phyloP scores from a whole-genome alignment of 371 early-diverging fungal genomes.

The Caulochytrium protostelioides region DNA sequence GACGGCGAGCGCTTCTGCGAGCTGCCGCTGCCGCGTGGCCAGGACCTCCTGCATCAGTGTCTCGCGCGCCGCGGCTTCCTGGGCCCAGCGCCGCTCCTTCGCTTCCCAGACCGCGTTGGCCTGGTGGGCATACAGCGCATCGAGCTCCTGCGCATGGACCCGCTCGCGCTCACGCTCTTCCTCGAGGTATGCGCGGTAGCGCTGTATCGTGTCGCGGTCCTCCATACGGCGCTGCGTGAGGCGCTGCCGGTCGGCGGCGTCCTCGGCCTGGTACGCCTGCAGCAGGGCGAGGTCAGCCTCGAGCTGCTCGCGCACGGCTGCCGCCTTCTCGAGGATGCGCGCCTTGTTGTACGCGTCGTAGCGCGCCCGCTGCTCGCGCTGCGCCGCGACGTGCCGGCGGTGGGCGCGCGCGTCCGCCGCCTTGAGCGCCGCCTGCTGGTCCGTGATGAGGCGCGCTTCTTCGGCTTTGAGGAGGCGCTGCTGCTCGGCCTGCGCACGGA shows the following conservation, averaged over 20 bases:
- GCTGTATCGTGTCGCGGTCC: slow-evolving; percentile 16
- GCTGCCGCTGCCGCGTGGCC: slow-evolving; percentile 16
- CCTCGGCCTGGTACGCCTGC: no score
- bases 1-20: no score
- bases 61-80: slow-evolving; percentile 21
- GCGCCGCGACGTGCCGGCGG: no score
- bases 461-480: slow-evolving; percentile 19
- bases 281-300: background rate
- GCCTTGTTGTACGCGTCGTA: slow-evolving; percentile 13
- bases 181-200: slow-evolving; percentile 18
- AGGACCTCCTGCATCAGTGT: slow-evolving; percentile 24
- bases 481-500: slow-evolving; percentile 11
- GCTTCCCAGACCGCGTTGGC: slow-evolving; percentile 4
- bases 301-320: background rate
- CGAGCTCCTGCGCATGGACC: slow-evolving; percentile 18
- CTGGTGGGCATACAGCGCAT: slow-evolving; percentile 15
- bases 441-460: slow-evolving; percentile 18
- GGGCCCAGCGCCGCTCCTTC: slow-evolving; percentile 7
- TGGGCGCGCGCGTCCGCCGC: no score
- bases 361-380: no score
- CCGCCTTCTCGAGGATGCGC: background rate
- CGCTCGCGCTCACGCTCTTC: slow-evolving; percentile 12
- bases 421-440: no score
- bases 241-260: background rate
- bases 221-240: slow-evolving; percentile 3